Conservation (phyloP, 2,329 filamentous ascomycete genomes). For the Colletotrichum karsti region DNA sequence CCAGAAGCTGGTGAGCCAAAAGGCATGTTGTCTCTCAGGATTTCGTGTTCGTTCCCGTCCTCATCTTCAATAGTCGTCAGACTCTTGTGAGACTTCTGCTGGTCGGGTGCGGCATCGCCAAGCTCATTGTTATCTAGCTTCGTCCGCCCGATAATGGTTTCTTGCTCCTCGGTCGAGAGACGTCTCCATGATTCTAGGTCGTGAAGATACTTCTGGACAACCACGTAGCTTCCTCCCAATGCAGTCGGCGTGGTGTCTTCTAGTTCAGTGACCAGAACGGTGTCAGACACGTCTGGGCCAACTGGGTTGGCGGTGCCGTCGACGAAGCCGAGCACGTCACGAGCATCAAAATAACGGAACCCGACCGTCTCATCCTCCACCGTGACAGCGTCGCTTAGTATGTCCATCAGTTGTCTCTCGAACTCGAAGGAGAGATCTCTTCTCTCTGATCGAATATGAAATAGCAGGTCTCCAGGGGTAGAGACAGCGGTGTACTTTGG, state of each 20-base stretch:
- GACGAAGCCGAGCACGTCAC: constrained; percentile 67
- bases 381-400: constrained; percentile 53
- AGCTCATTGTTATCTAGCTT: constrained; percentile 67
- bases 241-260: constrained; percentile 42
- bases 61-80: constrained; percentile 62
- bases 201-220: constrained; percentile 68
- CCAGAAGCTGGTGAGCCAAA: constrained; percentile 61
- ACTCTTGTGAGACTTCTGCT: constrained; percentile 62
- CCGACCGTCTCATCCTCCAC: constrained; percentile 63
- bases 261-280: constrained; percentile 50
- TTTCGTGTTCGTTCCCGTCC: constrained; percentile 57
- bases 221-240: constrained; percentile 63
- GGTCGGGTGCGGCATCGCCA: constrained; percentile 53
- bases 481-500: constrained; percentile 58
- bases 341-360: constrained; percentile 67
- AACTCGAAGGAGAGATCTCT: constrained; percentile 67
- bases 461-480: constrained; percentile 64
- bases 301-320: constrained; percentile 68
- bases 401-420: constrained; percentile 61
- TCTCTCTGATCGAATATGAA: constrained; percentile 66
- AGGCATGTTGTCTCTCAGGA: constrained; percentile 68
- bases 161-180: constrained; percentile 59
- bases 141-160: constrained; percentile 64
- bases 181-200: constrained; percentile 55
- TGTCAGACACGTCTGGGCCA: constrained; percentile 49